phyloP scores from a whole-genome alignment of 768 basidiomycete species.

The Trametes villosa region DNA sequence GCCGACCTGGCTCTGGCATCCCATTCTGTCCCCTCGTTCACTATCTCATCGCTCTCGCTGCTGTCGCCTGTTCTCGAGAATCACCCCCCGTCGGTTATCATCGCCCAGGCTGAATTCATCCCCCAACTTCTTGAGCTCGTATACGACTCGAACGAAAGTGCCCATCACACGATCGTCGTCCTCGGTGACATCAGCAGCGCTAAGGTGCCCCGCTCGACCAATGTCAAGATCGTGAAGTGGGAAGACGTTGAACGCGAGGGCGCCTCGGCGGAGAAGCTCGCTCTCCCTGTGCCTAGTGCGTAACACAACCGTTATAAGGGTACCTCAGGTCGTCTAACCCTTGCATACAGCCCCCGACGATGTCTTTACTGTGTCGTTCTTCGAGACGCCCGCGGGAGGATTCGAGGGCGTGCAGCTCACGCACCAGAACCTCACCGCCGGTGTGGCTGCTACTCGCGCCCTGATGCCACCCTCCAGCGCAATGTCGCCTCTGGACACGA shows the following conservation, averaged over 20 bases:
- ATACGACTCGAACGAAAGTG: constrained; percentile 57
- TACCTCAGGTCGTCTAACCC: constrained; percentile 5
- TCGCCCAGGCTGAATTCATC: constrained; percentile 69
- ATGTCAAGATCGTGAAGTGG: constrained; percentile 65
- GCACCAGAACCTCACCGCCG: constrained; percentile 87
- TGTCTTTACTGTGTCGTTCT: constrained; percentile 73
- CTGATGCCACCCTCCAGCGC: constrained; percentile 75
- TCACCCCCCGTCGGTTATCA: constrained; percentile 73
- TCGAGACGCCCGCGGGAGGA: constrained; percentile 52
- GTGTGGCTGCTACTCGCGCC: constrained; percentile 78
- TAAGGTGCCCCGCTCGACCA: constrained; percentile 50
- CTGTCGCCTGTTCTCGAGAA: constrained; percentile 67
- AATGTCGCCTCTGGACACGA: constrained; percentile 72
- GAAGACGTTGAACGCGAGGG: constrained; percentile 73
- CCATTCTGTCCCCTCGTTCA: constrained; percentile 70
- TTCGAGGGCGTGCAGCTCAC: constrained; percentile 70
- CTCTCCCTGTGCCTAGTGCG: constrained; percentile 58
- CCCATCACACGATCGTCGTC: constrained; percentile 64
- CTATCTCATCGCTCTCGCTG: constrained; percentile 59
- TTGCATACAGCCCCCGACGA: constrained; percentile 54
- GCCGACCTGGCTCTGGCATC: constrained; percentile 79
- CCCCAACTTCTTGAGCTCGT: constrained; percentile 72
- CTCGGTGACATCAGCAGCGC: constrained; percentile 64
- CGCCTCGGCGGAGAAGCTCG: constrained; percentile 49
- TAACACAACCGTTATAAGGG: constrained; percentile 12